Evolutionary conservation across 495 filamentous ascomycete genomes (phyloP).

Genomic region (Neurospora discreta): DNA sequence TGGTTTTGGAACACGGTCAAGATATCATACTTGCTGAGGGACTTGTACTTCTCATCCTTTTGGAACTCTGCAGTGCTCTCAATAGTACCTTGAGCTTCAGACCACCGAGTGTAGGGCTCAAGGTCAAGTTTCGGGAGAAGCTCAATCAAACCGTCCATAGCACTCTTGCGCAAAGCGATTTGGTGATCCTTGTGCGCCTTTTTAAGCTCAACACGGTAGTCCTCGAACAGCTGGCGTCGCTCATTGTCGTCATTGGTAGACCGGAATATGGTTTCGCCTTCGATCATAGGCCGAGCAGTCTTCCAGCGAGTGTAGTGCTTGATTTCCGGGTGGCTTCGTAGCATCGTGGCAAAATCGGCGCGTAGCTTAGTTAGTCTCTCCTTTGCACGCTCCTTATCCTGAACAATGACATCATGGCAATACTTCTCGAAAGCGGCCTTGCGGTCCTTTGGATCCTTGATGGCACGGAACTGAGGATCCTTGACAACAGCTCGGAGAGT

Average conservation of each 20-base stretch:
- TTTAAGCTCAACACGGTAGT: constrained; percentile 79
- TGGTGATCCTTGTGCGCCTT: constrained; percentile 68
- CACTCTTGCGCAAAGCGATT: constrained; percentile 58
- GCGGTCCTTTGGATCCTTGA: constrained; percentile 89
- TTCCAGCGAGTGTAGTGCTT: constrained; percentile 98
- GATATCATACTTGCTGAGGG: constrained; percentile 80
- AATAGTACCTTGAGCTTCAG: constrained; percentile 75
- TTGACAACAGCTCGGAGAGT: constrained; percentile 81
- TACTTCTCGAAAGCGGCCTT: constrained; percentile 94
- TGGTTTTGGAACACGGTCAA: constrained; percentile 90
- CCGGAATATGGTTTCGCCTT: constrained; percentile 89
- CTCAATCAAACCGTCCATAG: constrained; percentile 71
- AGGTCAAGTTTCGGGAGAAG: constrained; percentile 76
- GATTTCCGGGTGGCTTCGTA: constrained; percentile 93
- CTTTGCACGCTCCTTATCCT: constrained; percentile 92
- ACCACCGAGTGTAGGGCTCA: constrained; percentile 92
- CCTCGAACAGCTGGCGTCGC: constrained; percentile 85
- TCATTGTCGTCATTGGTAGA: constrained; percentile 82
- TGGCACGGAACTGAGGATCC: constrained; percentile 84
- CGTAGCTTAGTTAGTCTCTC: constrained; percentile 90
- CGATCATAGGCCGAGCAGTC: constrained; percentile 87
- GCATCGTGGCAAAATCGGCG: constrained; percentile 90
- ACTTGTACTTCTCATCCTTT: constrained; percentile 77
- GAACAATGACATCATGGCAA: constrained; percentile 74
- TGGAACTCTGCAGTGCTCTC: constrained; percentile 69